phyloP scores from a whole-genome alignment of 2,329 filamentous ascomycete genomes.

The Dryadomyces quercivorus region DNA sequence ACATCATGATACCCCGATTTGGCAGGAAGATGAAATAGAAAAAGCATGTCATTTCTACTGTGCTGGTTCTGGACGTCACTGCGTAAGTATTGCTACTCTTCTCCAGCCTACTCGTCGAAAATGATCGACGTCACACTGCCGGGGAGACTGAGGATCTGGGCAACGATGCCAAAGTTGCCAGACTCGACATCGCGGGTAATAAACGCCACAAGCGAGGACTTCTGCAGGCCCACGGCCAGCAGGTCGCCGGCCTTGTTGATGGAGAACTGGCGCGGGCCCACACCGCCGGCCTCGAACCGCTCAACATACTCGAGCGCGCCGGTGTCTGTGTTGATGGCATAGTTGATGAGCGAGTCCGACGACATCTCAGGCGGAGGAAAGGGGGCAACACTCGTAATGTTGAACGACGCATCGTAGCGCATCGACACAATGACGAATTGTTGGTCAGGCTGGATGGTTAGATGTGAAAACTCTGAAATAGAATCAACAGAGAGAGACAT shows the following conservation, averaged over 20 bases:
- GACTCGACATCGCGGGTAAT: constrained; percentile 45
- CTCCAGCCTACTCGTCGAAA: constrained; percentile 28
- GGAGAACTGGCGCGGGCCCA: constrained; percentile 53
- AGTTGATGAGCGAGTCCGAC: constrained; percentile 55
- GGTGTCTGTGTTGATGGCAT: constrained; percentile 38
- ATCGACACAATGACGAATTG: constrained; percentile 57
- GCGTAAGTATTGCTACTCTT: too few species aligned
- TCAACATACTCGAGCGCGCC: constrained; percentile 44
- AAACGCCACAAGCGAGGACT: constrained; percentile 46
- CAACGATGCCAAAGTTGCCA: constrained; percentile 40
- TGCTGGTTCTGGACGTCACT: too few species aligned
- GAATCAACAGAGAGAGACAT: constrained; percentile 18
- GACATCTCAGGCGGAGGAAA: constrained; percentile 29
- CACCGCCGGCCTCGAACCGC: constrained; percentile 50
- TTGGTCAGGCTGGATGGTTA: constrained; percentile 34
- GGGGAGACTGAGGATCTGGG: constrained; percentile 28
- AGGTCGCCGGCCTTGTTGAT: constrained; percentile 52
- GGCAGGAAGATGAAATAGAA: background rate
- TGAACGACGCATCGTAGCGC: constrained; percentile 47
- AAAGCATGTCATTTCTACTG: too few species aligned
- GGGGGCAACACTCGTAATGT: constrained; percentile 32
- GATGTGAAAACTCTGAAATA: background rate
- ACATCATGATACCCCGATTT: background rate
- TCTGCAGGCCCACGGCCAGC: constrained; percentile 55
- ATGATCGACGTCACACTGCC: constrained; percentile 34